Evolutionary conservation across 257 asterid species (phyloP).

Genomic region (Buddleja alternifolia): DNA sequence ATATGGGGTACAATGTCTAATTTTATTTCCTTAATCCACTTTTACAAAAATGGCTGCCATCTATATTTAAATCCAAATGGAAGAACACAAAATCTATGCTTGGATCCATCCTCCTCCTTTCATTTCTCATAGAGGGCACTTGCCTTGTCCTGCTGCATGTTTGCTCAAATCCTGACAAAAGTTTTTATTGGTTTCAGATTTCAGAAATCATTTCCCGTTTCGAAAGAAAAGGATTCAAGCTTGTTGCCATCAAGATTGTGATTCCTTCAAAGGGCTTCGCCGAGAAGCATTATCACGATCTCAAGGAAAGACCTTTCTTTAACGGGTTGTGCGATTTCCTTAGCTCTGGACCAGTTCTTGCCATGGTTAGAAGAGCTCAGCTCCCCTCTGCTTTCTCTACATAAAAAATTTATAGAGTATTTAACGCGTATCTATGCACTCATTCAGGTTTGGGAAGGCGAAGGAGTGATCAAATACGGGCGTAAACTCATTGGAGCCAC

Average conservation of each 20-base stretch:
- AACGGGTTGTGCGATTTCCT: conserved; percentile 93
- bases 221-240: conserved; percentile 94
- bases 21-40: background rate
- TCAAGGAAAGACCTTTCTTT: conserved; percentile 92
- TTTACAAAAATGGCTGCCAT: background rate
- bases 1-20: background rate
- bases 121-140: background rate
- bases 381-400: background rate
- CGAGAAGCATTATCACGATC: conserved; percentile 90
- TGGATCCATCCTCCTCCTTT: too few species aligned
- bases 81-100: background rate
- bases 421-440: background rate
- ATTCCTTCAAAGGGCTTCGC: conserved; percentile 93
- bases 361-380: conserved; percentile 71
- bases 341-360: conserved; percentile 98
- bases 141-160: background rate
- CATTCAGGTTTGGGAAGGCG: conserved; percentile 99
- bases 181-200: conserved; percentile 58
- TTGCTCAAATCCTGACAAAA: too few species aligned
- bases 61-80: background rate
- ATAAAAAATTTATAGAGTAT: too few species aligned
- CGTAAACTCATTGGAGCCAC: conserved; percentile 98
- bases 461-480: conserved; percentile 94
- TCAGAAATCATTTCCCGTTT: conserved; percentile 90
- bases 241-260: conserved; percentile 81